phyloP scores from a whole-genome alignment of 75 land plant genomes.

The Pinus tabuliformis region DNA sequence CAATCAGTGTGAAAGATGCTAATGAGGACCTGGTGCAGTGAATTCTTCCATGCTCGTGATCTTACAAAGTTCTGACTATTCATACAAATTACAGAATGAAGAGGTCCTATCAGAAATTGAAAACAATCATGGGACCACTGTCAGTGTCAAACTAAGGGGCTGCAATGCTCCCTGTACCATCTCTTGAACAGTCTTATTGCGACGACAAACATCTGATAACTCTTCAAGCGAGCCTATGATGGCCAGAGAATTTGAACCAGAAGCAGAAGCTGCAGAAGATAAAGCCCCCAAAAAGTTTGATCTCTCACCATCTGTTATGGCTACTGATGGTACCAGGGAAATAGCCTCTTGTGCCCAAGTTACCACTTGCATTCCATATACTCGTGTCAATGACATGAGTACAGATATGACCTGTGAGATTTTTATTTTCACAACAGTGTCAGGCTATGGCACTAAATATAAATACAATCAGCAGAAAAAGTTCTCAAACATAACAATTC shows the following conservation, averaged over 20 bases:
- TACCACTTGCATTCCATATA: slow-evolving; percentile 61
- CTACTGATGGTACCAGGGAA: slow-evolving; percentile 65
- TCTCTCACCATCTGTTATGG: slow-evolving; percentile 74
- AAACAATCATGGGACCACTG: slow-evolving; percentile 24
- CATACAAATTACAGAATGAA: too few species aligned
- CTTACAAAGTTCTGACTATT: too few species aligned
- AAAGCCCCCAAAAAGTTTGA: slow-evolving; percentile 71
- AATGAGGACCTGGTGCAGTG: too few species aligned
- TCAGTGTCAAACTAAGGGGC: slow-evolving; percentile 66
- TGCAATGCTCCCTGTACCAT: slow-evolving; percentile 88
- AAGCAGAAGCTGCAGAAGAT: slow-evolving; percentile 64
- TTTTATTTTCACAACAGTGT: slow-evolving; percentile 5
- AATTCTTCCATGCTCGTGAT: too few species aligned
- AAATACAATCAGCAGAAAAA: neutral
- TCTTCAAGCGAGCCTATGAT: slow-evolving; percentile 74
- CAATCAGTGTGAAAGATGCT: too few species aligned
- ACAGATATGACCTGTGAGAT: slow-evolving; percentile 67
- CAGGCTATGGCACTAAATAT: neutral
- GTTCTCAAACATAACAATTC: neutral
- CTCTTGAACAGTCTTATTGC: slow-evolving; percentile 84
- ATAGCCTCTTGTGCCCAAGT: slow-evolving; percentile 78
- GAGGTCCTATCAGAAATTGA: too few species aligned
- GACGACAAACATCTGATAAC: slow-evolving; percentile 92
- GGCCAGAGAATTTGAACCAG: slow-evolving; percentile 43
- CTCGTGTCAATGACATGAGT: slow-evolving; percentile 57